Conservation (phyloP, 2,329 filamentous ascomycete genomes). For the Oidium heveae region DNA sequence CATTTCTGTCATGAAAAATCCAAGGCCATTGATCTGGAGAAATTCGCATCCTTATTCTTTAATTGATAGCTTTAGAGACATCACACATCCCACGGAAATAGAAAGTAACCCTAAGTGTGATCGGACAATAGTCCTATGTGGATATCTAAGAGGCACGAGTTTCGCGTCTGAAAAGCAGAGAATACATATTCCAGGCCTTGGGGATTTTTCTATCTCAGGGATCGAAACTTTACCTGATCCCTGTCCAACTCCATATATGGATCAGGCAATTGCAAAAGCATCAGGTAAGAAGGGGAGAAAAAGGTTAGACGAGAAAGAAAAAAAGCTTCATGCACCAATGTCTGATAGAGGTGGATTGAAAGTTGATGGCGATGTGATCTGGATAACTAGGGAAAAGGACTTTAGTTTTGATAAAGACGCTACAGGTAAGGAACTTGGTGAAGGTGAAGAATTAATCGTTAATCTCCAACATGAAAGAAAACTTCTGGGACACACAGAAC, state of each 20-base stretch:
- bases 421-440: slow-evolving; percentile 46
- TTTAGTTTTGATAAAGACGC: slow-evolving; percentile 51
- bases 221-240: slow-evolving; percentile 84
- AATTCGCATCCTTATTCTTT: slow-evolving; percentile 89
- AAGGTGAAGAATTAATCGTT: slow-evolving; percentile 87
- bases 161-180: slow-evolving; percentile 66
- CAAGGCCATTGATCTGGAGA: slow-evolving; percentile 82
- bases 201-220: slow-evolving; percentile 59
- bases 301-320: slow-evolving; percentile 85
- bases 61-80: slow-evolving; percentile 81
- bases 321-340: slow-evolving; percentile 90
- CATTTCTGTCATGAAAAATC: slow-evolving; percentile 97
- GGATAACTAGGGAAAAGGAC: slow-evolving; percentile 47
- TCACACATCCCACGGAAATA: slow-evolving; percentile 78
- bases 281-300: slow-evolving; percentile 59
- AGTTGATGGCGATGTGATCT: slow-evolving; percentile 92
- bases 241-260: slow-evolving; percentile 78
- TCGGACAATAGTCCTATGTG: slow-evolving; percentile 70
- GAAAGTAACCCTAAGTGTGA: slow-evolving; percentile 79
- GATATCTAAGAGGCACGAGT: slow-evolving; percentile 85
- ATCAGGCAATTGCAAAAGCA: slow-evolving; percentile 63
- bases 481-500: slow-evolving; percentile 57
- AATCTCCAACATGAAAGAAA: slow-evolving; percentile 62
- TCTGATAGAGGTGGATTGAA: slow-evolving; percentile 88
- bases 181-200: slow-evolving; percentile 78